Evolutionary conservation across 106 monocot genomes (phyloP).

Genomic region (Platanthera guangdongensis): DNA sequence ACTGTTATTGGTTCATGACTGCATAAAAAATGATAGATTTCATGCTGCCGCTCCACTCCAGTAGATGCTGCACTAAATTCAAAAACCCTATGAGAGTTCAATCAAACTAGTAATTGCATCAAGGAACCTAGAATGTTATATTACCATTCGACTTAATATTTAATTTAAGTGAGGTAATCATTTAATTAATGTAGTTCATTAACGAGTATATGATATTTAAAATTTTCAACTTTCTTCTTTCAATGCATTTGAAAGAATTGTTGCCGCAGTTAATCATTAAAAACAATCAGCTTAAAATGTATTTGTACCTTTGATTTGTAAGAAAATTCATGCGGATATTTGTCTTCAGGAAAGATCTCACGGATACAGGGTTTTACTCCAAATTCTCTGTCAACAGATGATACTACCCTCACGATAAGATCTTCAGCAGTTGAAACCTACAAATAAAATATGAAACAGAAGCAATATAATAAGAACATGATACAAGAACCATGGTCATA

Average conservation of each 20-base stretch:
- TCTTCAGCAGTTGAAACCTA: conserved; percentile 77
- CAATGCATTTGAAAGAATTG: neutral
- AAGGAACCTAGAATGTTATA: no score
- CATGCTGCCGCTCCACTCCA: no score
- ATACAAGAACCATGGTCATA: no score
- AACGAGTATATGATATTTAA: neutral
- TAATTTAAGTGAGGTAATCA: neutral
- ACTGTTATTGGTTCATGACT: no score
- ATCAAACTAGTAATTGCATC: no score
- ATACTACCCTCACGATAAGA: conserved; percentile 79
- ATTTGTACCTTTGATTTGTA: conserved; percentile 80
- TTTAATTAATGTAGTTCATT: neutral
- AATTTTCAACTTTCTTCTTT: neutral
- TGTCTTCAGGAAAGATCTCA: conserved; percentile 58
- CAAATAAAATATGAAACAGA: neutral
- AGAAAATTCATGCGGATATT: conserved; percentile 67
- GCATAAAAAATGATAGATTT: no score
- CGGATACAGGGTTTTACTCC: conserved; percentile 60
- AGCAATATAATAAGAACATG: no score
- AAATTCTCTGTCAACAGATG: conserved; percentile 56
- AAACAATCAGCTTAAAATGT: neutral
- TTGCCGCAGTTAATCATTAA: neutral
- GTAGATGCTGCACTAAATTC: no score
- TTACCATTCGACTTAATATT: no score
- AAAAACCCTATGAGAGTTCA: no score